Percentiles rank a stretch among this genome's conserved stretches.
Conservation (phyloP, 2,329 filamentous ascomycete species). For the Arachnomyces sp. region DNA sequence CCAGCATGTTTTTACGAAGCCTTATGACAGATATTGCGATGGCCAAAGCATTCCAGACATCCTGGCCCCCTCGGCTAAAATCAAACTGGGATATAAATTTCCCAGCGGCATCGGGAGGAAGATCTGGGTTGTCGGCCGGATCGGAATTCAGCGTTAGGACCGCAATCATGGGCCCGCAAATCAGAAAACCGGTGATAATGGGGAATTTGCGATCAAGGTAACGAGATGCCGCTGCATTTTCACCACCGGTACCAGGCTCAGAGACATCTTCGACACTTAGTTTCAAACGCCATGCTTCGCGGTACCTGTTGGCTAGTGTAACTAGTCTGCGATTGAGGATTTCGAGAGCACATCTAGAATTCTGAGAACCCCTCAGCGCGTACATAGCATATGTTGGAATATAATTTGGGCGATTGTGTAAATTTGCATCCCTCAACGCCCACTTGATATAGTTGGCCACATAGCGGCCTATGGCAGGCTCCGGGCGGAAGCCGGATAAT, state of each 20-base stretch:
- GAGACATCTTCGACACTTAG: constrained; percentile 7
- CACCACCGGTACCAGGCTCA: not conserved
- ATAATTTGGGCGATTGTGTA: constrained; percentile 27
- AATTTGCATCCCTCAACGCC: constrained; percentile 44
- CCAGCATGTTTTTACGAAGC: constrained; percentile 43
- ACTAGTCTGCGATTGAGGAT: constrained; percentile 39
- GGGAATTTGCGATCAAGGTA: constrained; percentile 29
- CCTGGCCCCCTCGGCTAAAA: constrained; percentile 44
- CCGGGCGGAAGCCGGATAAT: constrained; percentile 27
- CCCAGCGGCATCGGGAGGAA: constrained; percentile 12
- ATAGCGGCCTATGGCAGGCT: constrained; percentile 31
- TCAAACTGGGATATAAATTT: constrained; percentile 47
- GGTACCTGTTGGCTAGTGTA: constrained; percentile 37
- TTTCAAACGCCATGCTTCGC: constrained; percentile 18
- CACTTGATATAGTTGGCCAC: constrained; percentile 46
- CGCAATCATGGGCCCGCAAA: constrained; percentile 45
- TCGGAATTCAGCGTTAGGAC: constrained; percentile 45
- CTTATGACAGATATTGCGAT: constrained; percentile 50
- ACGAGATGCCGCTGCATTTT: not conserved
- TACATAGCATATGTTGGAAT: constrained; percentile 43
- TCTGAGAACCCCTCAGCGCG: constrained; percentile 31
- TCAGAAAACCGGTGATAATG: constrained; percentile 48
- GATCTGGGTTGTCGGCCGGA: constrained; percentile 19
- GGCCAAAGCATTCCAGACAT: constrained; percentile 55
- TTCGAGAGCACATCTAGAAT: constrained; percentile 34